These are phyloP conservation scores for Vaccinium macrocarpon DNA, from an alignment of 148 eudicot genomes.

Conservation along the genomic window DNA sequence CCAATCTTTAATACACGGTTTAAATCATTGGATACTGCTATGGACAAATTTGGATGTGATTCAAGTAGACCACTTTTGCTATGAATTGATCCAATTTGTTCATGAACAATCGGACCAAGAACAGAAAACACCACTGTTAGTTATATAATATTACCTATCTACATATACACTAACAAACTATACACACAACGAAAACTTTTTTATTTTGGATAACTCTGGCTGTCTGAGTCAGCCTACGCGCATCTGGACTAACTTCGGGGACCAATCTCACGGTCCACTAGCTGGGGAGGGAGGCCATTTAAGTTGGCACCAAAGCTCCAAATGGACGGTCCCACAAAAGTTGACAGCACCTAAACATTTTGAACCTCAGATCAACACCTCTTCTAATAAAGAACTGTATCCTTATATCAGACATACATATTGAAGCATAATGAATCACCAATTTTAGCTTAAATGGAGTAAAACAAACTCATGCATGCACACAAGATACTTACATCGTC, in stretches of 20 bases:
- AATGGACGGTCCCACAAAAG: background rate
- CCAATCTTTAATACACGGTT: background rate
- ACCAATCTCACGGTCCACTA: background rate
- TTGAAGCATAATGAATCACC: background rate
- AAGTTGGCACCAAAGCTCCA: background rate
- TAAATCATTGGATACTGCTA: background rate
- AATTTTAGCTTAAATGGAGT: background rate
- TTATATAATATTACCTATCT: too few species aligned
- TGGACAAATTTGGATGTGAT: background rate
- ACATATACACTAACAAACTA: background rate
- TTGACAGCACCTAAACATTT: background rate
- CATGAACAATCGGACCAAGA: background rate
- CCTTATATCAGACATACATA: background rate
- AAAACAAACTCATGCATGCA: background rate
- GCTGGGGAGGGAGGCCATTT: background rate
- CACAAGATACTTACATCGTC: background rate
- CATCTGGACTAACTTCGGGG: background rate
- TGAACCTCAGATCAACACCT: background rate
- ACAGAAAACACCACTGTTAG: background rate
- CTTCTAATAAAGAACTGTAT: background rate
- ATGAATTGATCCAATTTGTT: background rate
- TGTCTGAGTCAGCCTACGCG: background rate
- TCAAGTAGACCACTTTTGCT: background rate
- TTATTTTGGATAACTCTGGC: background rate
- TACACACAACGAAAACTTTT: background rate